These are phyloP conservation scores for Globisporangium canariense DNA, from an alignment of 352 stramenopile genomes.

Conservation along the genomic window DNA sequence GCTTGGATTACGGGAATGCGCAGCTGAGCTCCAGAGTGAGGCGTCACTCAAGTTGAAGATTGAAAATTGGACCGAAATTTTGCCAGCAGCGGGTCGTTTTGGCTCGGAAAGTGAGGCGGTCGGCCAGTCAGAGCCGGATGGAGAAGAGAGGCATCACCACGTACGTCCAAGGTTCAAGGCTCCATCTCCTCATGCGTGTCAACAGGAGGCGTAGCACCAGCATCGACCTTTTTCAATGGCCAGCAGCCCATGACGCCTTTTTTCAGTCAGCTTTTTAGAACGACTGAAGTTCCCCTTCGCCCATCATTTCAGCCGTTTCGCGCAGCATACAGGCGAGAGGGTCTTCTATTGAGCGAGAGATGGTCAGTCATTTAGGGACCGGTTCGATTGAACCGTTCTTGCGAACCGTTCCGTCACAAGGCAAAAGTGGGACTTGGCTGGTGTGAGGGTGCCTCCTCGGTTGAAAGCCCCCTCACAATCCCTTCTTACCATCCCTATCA, in stretches of 20 bases:
- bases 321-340: background rate
- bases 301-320: background rate
- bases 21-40: constrained; percentile 3
- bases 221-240: too few species aligned
- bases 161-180: too few species aligned
- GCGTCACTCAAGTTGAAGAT: constrained; percentile 10
- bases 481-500: background rate
- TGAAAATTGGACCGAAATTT: constrained; percentile 15
- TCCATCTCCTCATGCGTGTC: background rate
- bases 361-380: background rate
- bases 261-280: too few species aligned
- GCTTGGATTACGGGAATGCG: constrained; percentile 9
- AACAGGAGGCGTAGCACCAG: too few species aligned
- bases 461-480: background rate
- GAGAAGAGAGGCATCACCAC: background rate
- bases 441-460: background rate
- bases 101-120: background rate
- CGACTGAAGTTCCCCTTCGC: too few species aligned
- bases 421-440: background rate
- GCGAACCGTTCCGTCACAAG: background rate
- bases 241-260: too few species aligned
- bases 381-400: background rate
- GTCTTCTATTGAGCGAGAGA: background rate
- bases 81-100: background rate
- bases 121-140: background rate